Base-by-base conservation (phyloP, 2,329 filamentous ascomycete genomes). In the Cryoendolithus antarcticus region DNA sequence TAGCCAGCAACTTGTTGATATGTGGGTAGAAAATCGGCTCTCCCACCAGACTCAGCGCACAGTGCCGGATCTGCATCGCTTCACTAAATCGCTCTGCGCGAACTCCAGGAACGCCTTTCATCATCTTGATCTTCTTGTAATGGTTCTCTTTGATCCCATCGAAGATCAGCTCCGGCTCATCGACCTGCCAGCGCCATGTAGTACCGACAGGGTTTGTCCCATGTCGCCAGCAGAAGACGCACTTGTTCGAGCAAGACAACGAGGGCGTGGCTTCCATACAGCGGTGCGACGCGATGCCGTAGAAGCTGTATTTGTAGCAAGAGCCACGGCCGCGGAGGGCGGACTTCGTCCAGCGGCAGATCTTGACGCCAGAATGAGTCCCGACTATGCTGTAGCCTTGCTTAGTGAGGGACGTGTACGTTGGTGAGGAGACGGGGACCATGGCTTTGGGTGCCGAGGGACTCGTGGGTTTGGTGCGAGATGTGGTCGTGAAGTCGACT, bases 11-110 rank as follows among this genome's bases (percentile, higher is more conserved):
- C 56, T 88, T 82, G 62, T 98, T 95, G 69, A 96, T 96, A 56
- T 93, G 80, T 7, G 91, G 91, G 61, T 96, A 96, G 66, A 96
- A 96, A 52, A 95, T 95, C n/a, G 89, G 89, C 62, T 98, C 89
- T 49, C 91, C 89, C 15, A 98, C 91, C 8, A 98, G 71, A 48
- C 79, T 86, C 34, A 98, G 68, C 0, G 91, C 91, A 59, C 89
- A 98, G 62, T 98, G 89, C 1, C 86, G 75, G 52, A 98, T 94
- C 32, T 78, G 74, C 80, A 95, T 86, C 0, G 88, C 89, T 65
- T 96, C 91, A 6, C 81, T 77, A 55, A 93, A 96, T 3, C 91
- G 75, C 61, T 96, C 89, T 1, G 88, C 84, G 8, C 89, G 75
- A 3, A 96, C 86, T 4, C 91, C 91, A 0, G 91, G 89, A 1